phyloP scores from a whole-genome alignment of 2,329 filamentous ascomycete genomes.

The Penicillium digitatum region DNA sequence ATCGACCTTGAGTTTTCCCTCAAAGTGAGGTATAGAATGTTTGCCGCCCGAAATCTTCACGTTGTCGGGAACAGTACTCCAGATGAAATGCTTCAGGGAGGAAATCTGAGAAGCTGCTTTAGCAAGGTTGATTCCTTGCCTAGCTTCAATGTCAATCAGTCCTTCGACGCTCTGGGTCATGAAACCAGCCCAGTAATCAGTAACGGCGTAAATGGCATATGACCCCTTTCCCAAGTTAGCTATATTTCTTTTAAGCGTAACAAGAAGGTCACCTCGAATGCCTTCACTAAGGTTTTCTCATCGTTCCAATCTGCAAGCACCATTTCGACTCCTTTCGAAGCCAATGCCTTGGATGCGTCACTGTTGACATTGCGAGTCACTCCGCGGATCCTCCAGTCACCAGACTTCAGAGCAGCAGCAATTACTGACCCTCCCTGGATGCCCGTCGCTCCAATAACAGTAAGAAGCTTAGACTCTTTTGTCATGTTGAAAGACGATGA shows the following conservation, averaged over 20 bases:
- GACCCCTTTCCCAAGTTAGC: background rate
- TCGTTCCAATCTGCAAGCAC: conserved; percentile 1
- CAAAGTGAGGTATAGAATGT: conserved; percentile 41
- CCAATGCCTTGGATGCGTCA: background rate
- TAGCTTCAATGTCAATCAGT: conserved; percentile 38
- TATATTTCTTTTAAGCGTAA: background rate
- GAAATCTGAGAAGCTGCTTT: conserved; percentile 38
- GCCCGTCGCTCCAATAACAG: conserved; percentile 5
- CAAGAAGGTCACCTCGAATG: background rate
- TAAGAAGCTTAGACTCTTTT: background rate
- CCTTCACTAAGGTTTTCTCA: background rate
- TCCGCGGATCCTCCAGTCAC: conserved; percentile 1
- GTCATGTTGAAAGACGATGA: background rate
- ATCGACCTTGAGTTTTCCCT: conserved; percentile 44
- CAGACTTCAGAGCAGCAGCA: background rate
- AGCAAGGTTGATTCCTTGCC: conserved; percentile 44
- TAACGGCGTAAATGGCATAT: conserved; percentile 37
- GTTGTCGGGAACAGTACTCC: conserved; percentile 45
- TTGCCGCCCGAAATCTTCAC: conserved; percentile 32
- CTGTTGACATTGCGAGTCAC: conserved; percentile 4
- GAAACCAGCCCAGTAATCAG: conserved; percentile 43
- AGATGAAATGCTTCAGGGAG: conserved; percentile 46
- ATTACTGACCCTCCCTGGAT: conserved; percentile 6
- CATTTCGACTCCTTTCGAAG: conserved; percentile 5
- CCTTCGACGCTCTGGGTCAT: conserved; percentile 26